phyloP scores from a whole-genome alignment of 768 basidiomycete genomes.

The Amanita rubescens region DNA sequence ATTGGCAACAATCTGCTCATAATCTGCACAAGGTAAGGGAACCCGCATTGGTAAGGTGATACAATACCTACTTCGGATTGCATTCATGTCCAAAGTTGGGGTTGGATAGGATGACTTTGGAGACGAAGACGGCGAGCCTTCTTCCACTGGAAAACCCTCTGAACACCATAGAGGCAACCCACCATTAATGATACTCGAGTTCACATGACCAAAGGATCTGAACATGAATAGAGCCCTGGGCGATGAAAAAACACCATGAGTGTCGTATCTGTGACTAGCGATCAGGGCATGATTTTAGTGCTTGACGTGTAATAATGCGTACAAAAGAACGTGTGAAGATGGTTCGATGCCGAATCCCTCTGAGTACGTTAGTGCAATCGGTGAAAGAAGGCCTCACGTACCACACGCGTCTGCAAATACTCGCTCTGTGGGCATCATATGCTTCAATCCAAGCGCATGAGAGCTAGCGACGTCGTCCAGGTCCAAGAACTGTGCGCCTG shows the following conservation, averaged over 20 bases:
- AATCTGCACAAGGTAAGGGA: slow-evolving; percentile 39
- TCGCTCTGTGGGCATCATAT: slow-evolving; percentile 82
- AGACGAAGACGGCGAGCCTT: slow-evolving; percentile 22
- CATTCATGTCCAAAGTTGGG: slow-evolving; percentile 43
- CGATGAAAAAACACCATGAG: slow-evolving; percentile 84
- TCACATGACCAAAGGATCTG: slow-evolving; percentile 81
- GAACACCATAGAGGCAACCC: slow-evolving; percentile 79
- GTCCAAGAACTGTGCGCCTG: slow-evolving; percentile 68
- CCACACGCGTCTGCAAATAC: slow-evolving; percentile 76
- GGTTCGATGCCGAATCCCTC: slow-evolving; percentile 68
- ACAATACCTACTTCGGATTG: slow-evolving; percentile 43
- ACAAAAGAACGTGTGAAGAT: slow-evolving; percentile 80
- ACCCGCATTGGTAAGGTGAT: slow-evolving; percentile 4
- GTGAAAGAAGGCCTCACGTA: slow-evolving; percentile 29
- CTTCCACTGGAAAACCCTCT: slow-evolving; percentile 52
- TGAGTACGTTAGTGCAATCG: slow-evolving; percentile 9
- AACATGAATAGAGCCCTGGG: slow-evolving; percentile 95
- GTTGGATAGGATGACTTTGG: slow-evolving; percentile 36
- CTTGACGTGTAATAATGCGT: slow-evolving; percentile 17
- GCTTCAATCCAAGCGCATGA: slow-evolving; percentile 76
- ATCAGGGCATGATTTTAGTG: not conserved
- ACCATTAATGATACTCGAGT: slow-evolving; percentile 88
- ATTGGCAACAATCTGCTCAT: slow-evolving; percentile 76
- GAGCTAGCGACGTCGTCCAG: slow-evolving; percentile 71
- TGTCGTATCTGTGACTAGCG: slow-evolving; percentile 64